Conservation (phyloP, 2,329 filamentous ascomycete genomes). For the Thermomyces lanuginosus region DNA sequence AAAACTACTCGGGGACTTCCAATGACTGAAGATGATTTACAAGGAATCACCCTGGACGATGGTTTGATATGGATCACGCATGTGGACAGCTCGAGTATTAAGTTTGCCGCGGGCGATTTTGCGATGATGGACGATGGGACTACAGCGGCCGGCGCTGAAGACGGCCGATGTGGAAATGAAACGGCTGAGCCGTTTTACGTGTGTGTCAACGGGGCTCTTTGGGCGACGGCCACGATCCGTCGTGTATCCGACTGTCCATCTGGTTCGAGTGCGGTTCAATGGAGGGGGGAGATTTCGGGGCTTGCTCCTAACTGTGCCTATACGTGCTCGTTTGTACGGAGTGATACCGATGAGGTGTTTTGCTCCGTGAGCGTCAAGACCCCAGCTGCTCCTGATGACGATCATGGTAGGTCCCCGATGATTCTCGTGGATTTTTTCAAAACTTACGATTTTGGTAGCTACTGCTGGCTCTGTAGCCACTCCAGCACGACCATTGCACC, state of each 20-base stretch:
- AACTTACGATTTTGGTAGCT: constrained; percentile 7
- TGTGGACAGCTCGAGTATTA: constrained; percentile 31
- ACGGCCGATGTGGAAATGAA: constrained; percentile 12
- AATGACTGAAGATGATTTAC: constrained; percentile 27
- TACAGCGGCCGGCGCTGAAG: constrained; percentile 14
- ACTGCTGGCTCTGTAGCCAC: constrained; percentile 26
- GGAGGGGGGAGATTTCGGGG: constrained; percentile 47
- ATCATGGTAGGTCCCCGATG: constrained; percentile 32
- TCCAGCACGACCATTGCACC: constrained; percentile 40
- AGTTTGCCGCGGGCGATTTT: constrained; percentile 31
- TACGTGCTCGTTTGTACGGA: constrained; percentile 45
- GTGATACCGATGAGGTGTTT: constrained; percentile 40
- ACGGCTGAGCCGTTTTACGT: constrained; percentile 46
- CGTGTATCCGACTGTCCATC: constrained; percentile 28
- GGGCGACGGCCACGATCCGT: constrained; percentile 44
- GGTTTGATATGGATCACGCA: constrained; percentile 33
- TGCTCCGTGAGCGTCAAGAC: constrained; percentile 47
- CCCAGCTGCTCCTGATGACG: constrained; percentile 40
- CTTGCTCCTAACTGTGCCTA: constrained; percentile 49
- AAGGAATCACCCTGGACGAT: constrained; percentile 25
- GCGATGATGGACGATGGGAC: constrained; percentile 17
- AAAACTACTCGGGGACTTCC: constrained; percentile 23
- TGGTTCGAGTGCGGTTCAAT: constrained; percentile 32
- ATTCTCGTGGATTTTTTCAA: no score
- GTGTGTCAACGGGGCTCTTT: constrained; percentile 48